These are phyloP conservation scores for Candida alai DNA, from an alignment of 805 yeast species.

Conservation along the genomic window DNA sequence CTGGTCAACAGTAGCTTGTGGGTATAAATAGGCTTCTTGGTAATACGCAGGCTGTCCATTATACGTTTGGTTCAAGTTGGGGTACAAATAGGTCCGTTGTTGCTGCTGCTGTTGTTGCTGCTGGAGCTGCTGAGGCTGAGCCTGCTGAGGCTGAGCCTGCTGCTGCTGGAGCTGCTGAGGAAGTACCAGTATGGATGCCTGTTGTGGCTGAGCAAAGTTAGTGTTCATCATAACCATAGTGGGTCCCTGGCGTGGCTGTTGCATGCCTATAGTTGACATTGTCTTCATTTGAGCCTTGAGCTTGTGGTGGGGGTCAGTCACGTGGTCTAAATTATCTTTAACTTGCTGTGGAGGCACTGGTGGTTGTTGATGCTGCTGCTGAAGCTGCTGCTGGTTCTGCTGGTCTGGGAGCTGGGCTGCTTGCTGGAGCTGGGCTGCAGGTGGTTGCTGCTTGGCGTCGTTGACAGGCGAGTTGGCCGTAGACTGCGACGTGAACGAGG, in stretches of 20 bases:
- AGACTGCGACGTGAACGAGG: conserved; percentile 35
- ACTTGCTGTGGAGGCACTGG: neutral
- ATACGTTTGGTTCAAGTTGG: conserved; percentile 7
- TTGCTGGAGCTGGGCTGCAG: neutral
- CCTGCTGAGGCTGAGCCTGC: conserved; percentile 1
- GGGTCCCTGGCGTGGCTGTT: no score
- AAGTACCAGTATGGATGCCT: no score
- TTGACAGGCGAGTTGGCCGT: conserved; percentile 33
- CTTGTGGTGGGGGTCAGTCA: neutral
- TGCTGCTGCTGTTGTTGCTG: conserved; percentile 3
- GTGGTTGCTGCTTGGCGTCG: conserved; percentile 9
- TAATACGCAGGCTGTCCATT: conserved; percentile 4
- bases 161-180: neutral
- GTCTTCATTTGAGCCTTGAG: no score
- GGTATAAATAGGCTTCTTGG: conserved; percentile 5
- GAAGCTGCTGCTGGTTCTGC: neutral
- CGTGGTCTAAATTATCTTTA: no score
- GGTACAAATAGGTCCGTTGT: conserved; percentile 5
- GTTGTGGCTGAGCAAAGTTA: no score
- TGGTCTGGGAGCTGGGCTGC: conserved; percentile 3
- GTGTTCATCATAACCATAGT: no score
- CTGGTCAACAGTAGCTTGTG: neutral
- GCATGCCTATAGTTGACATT: no score
- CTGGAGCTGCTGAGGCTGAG: neutral
- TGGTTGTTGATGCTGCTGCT: conserved; percentile 3